Evolutionary conservation across 2,329 filamentous ascomycete genomes (phyloP).

Genomic region (Alternaria atra): DNA sequence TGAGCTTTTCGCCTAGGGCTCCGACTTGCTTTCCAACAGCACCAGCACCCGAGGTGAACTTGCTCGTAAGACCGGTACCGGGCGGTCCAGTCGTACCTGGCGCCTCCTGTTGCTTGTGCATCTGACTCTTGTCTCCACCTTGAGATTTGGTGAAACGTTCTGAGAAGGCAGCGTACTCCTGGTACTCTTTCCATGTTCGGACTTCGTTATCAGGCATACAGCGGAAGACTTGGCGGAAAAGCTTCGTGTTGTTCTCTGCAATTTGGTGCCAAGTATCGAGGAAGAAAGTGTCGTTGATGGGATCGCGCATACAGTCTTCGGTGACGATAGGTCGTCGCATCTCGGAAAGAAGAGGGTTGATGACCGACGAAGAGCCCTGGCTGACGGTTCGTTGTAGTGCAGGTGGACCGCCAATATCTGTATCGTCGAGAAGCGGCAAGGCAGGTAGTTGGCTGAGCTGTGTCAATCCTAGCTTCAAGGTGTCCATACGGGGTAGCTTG

Average conservation of each 20-base stretch:
- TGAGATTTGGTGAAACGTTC: slow-evolving; percentile 77
- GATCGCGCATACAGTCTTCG: slow-evolving; percentile 94
- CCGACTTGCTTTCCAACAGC: slow-evolving; percentile 36
- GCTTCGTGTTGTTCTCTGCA: slow-evolving; percentile 93
- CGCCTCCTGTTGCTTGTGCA: slow-evolving; percentile 58
- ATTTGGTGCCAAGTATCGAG: slow-evolving; percentile 87
- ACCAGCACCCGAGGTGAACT: slow-evolving; percentile 32
- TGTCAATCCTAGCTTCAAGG: slow-evolving; percentile 72
- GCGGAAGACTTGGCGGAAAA: slow-evolving; percentile 92
- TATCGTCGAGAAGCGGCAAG: slow-evolving; percentile 76
- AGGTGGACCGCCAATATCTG: slow-evolving; percentile 80
- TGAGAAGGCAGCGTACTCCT: slow-evolving; percentile 80
- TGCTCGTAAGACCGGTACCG: slow-evolving; percentile 49
- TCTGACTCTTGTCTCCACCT: slow-evolving; percentile 63
- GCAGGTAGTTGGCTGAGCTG: slow-evolving; percentile 74
- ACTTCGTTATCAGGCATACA: slow-evolving; percentile 98
- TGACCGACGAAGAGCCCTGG: slow-evolving; percentile 57
- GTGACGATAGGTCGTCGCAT: slow-evolving; percentile 78
- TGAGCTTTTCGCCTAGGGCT: slow-evolving; percentile 40
- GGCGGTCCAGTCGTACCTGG: slow-evolving; percentile 60
- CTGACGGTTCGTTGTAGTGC: slow-evolving; percentile 62
- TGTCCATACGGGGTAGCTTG: slow-evolving; percentile 66
- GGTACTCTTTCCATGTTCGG: slow-evolving; percentile 91
- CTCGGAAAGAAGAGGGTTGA: slow-evolving; percentile 66
- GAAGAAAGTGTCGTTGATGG: slow-evolving; percentile 81